Evolutionary conservation across 768 basidiomycete genomes (phyloP), one percentile per base, ranked within the genome.

Genomic region (Xerocomellus intermedius): DNA sequence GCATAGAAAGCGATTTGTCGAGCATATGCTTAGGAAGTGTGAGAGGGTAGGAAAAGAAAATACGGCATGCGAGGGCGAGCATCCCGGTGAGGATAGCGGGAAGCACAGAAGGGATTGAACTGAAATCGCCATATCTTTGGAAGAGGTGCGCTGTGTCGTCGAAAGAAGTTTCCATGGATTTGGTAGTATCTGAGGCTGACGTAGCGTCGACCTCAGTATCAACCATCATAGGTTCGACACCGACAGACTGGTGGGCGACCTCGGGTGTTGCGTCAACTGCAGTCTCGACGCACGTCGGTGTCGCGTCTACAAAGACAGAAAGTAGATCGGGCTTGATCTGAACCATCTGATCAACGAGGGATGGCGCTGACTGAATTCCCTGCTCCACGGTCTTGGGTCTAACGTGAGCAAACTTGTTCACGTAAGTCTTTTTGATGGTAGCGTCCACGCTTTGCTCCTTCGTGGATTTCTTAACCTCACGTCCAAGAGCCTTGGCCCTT

Each of bases 391-490:
- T 72, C 53, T 71, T 67, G 37, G 78, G 78, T 46, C 63, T 65
- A 26, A 73, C 81, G 24, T 75, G 72, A 36, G 79, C 72, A 46
- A 69, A 77, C 26, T 74, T 68, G 53, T 80, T 74, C 19, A 70
- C 68, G 19, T 71, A 73, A 21, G 64, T 56, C 54, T 73, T 73
- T 37, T 64, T 69, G 26, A 79, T 76, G 8, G 78, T 79, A 19
- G 84, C 85, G 46, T 85, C 83, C 39, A 89, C 72, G 32, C 66
- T 71, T 65, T 76, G 76, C 36, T 81, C 77, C 54, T 58, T 61
- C 41, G 59, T 61, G 38, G 70, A 19, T 62, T 57, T 49, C 36
- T 43, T 56, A 17, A 48, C 48, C 47, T 59, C 61, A 39, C 49
- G 48, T 55, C 66, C 56, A 48, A 66, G 50, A 59, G 70, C 65